Evolutionary conservation across 192 early-diverging fungal genomes (phyloP).

Genomic region (Backusella tarrabulga): DNA sequence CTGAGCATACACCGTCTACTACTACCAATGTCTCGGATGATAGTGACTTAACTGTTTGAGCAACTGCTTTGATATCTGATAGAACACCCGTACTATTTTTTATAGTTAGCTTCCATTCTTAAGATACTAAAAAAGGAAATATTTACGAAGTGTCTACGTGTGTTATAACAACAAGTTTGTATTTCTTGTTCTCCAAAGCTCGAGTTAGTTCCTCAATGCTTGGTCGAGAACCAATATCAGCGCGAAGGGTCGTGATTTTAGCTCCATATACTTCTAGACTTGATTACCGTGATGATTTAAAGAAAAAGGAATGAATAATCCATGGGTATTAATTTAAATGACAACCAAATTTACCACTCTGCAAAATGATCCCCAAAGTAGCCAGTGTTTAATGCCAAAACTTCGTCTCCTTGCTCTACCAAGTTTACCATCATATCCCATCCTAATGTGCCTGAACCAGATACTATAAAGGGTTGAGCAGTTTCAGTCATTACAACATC

Average conservation of each 20-base stretch:
- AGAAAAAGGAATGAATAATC: neutral
- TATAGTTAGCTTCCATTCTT: neutral
- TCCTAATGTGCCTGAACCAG: slow-evolving; percentile 95
- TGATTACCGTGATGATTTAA: neutral
- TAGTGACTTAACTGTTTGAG: slow-evolving; percentile 64
- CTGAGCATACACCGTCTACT: slow-evolving; percentile 95
- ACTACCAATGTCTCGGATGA: slow-evolving; percentile 89
- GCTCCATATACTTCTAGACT: slow-evolving; percentile 88
- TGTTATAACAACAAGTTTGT: slow-evolving; percentile 89
- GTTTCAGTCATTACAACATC: slow-evolving; percentile 74
- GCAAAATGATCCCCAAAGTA: slow-evolving; percentile 96
- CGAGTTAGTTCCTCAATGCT: slow-evolving; percentile 62
- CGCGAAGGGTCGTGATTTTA: slow-evolving; percentile 74
- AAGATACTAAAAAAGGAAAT: neutral
- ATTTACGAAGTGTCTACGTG: slow-evolving; percentile 77
- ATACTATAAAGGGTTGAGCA: slow-evolving; percentile 92
- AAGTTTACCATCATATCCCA: slow-evolving; percentile 98
- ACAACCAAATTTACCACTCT: slow-evolving; percentile 67
- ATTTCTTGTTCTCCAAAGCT: slow-evolving; percentile 63
- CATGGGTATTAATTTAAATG: slow-evolving; percentile 1
- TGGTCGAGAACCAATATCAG: slow-evolving; percentile 70
- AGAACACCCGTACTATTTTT: slow-evolving; percentile 74
- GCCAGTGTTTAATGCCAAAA: slow-evolving; percentile 87
- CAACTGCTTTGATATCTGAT: slow-evolving; percentile 75
- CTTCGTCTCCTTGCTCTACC: slow-evolving; percentile 84